Conservation (phyloP, 352 stramenopile species). For the Thalassiosira hispida region DNA sequence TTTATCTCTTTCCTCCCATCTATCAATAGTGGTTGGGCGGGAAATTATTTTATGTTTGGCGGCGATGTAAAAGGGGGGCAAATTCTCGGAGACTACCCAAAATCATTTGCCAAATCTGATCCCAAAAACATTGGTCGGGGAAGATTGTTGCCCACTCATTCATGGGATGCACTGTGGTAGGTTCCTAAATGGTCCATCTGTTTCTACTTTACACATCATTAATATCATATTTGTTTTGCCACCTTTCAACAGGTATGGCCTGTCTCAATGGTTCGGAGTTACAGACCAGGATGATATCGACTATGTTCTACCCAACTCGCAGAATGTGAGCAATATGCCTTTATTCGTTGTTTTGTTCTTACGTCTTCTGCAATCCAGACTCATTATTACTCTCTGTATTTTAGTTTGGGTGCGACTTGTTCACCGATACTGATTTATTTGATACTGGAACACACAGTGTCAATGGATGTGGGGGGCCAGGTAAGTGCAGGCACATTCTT, state of each 20-base stretch:
- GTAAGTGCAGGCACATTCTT: background rate
- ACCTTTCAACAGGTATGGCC: no score
- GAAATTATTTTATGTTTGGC: constrained; percentile 67
- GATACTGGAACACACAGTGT: constrained; percentile 12
- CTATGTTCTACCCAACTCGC: constrained; percentile 44
- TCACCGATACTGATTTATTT: constrained; percentile 32
- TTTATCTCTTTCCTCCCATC: no score
- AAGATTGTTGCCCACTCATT: constrained; percentile 52
- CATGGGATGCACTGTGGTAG: constrained; percentile 62
- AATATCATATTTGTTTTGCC: no score
- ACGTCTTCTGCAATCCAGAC: no score
- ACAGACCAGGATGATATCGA: constrained; percentile 37
- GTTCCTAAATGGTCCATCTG: no score
- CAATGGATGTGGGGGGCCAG: constrained; percentile 16
- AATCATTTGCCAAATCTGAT: constrained; percentile 37
- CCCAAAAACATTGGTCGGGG: constrained; percentile 57
- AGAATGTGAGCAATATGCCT: no score
- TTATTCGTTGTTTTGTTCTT: no score
- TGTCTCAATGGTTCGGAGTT: constrained; percentile 66
- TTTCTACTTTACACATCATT: no score
- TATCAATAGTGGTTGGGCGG: constrained; percentile 15
- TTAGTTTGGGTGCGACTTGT: constrained; percentile 49
- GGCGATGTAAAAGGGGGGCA: constrained; percentile 63
- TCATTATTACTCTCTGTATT: constrained; percentile 34
- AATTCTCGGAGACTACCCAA: constrained; percentile 75